These are phyloP conservation scores for Fusarium burgessii DNA, from an alignment of 2,329 filamentous ascomycete genomes.

Conservation along the genomic window DNA sequence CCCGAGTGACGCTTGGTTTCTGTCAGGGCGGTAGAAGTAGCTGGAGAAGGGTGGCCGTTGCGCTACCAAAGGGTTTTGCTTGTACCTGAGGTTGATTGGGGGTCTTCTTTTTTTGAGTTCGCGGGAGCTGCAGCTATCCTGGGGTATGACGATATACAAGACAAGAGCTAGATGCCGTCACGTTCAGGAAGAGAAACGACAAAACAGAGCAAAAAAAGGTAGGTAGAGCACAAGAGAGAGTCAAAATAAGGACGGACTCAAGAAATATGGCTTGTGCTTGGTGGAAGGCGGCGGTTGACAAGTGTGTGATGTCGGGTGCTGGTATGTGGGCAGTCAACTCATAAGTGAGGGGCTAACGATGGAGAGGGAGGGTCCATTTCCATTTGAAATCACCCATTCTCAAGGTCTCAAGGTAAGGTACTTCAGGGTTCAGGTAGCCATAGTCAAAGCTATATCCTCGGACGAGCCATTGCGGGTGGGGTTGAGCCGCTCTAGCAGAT, in stretches of 20 bases:
- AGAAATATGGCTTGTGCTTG: conserved; percentile 37
- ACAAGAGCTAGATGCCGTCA: conserved; percentile 15
- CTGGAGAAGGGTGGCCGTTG: conserved; percentile 8
- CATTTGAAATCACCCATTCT: conserved; percentile 10
- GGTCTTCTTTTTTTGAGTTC: conserved; percentile 17
- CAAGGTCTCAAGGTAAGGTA: neutral
- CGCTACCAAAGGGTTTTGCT: conserved; percentile 25
- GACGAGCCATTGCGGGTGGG: conserved; percentile 36
- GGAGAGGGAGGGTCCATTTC: conserved; percentile 33
- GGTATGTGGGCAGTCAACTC: conserved; percentile 45
- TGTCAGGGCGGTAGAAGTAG: conserved; percentile 31
- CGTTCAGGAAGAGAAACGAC: neutral
- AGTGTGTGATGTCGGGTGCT: conserved; percentile 43
- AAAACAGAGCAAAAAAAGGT: neutral
- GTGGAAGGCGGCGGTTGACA: conserved; percentile 30
- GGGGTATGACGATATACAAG: conserved; percentile 22
- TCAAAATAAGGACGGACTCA: conserved; percentile 5
- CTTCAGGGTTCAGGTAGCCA: conserved; percentile 1
- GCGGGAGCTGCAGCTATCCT: conserved; percentile 19
- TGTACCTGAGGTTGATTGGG: conserved; percentile 34
- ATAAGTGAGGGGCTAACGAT: conserved; percentile 44
- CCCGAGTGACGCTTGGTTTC: conserved; percentile 30
- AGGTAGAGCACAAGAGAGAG: neutral
- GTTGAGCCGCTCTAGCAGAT: conserved; percentile 36
- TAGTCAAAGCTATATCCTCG: conserved; percentile 7